Conservation (phyloP, 192 early-diverging fungal species). For the Podila clonocystis region DNA sequence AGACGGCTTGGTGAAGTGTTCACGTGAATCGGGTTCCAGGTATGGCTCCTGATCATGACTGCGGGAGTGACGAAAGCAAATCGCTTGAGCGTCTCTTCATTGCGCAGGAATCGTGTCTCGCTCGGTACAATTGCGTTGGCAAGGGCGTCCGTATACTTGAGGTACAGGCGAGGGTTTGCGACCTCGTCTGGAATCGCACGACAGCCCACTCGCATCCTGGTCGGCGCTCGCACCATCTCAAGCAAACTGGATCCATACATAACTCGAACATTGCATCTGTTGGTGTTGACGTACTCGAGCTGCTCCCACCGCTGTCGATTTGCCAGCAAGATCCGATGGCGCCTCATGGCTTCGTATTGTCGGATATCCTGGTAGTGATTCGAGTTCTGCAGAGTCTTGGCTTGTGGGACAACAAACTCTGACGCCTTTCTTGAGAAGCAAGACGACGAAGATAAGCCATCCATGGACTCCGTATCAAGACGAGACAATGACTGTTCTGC, state of each 20-base stretch:
- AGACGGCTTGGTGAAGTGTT: slow-evolving; percentile 18
- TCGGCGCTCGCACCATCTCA: slow-evolving; percentile 23
- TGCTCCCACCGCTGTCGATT: slow-evolving; percentile 53
- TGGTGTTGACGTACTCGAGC: slow-evolving; percentile 55
- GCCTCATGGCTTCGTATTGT: slow-evolving; percentile 46
- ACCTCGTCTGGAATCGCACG: slow-evolving; percentile 23
- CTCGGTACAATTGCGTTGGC: slow-evolving; percentile 46
- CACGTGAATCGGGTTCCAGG: slow-evolving; percentile 17
- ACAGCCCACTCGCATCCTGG: slow-evolving; percentile 21
- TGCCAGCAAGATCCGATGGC: slow-evolving; percentile 28
- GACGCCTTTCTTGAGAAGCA: slow-evolving; percentile 28
- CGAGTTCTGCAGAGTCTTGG: slow-evolving; percentile 21
- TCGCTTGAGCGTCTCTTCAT: slow-evolving; percentile 58
- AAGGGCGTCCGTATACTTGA: slow-evolving; percentile 46
- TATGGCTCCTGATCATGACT: slow-evolving; percentile 46
- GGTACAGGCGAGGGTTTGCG: slow-evolving; percentile 41
- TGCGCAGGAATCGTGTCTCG: slow-evolving; percentile 40
- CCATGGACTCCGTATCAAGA: slow-evolving; percentile 26
- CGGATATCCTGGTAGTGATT: slow-evolving; percentile 56
- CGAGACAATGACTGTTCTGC: slow-evolving; percentile 32
- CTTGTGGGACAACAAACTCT: slow-evolving; percentile 16
- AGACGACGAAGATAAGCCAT: slow-evolving; percentile 26
- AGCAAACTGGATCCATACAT: slow-evolving; percentile 57
- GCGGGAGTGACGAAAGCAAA: slow-evolving; percentile 71
- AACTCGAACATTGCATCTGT: slow-evolving; percentile 46